Evolutionary conservation across 75 land plant genomes (phyloP), one percentile per base, ranked within the genome.

Genomic region (Selaginella tamariscina): DNA sequence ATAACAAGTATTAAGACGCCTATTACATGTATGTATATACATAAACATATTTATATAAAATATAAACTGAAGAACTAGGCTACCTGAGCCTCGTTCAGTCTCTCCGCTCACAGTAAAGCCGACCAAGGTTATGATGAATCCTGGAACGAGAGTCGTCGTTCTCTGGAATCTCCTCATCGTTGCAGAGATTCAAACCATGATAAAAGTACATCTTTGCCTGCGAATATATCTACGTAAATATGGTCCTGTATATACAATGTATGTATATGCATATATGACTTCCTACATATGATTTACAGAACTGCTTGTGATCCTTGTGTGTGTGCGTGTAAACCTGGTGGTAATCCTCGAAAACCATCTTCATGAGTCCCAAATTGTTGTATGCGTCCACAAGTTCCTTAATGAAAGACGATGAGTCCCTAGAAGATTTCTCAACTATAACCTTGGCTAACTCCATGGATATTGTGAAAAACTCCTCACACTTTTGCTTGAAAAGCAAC

Each of bases 111-210:
- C 68, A 70, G 56, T 88, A 91, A 21, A 95, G 71, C 70, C 73
- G 72, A 56, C 99, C 99, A 27, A 95, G 82, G 69, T 88, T 95
- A 64, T 95, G 88, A 75, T 95, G 97, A 30, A 95, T 79, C 78
- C 99, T 82, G 27, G 84, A 82, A 15, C 99, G 82, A 0, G 69
- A 84, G 57, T 86, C 97, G 77, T 95, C 89, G 77, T 82, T 56
- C 49, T 87, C 72, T n/a, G 21, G 63, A 13, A 95, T 75, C 71
- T 95, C 99, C 78, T 95, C 99, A 18, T 88, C 87, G 49, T 88
- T 82, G 66, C 99, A 95, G 0, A 95, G 75, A 31, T 73, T 66
- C 32, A 95, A 65, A 21, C 86, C 99, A 22, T 82, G 71, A 0
- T 65, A 64, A 26, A 95, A 88, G 31, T 82, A 49, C 49, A 71